A percentile compares a stretch with the other conserved stretches of the same genome.
These are phyloP conservation scores for Coemansia sp. DNA, from an alignment of 192 early-diverging fungal species.

Conservation along the genomic window DNA sequence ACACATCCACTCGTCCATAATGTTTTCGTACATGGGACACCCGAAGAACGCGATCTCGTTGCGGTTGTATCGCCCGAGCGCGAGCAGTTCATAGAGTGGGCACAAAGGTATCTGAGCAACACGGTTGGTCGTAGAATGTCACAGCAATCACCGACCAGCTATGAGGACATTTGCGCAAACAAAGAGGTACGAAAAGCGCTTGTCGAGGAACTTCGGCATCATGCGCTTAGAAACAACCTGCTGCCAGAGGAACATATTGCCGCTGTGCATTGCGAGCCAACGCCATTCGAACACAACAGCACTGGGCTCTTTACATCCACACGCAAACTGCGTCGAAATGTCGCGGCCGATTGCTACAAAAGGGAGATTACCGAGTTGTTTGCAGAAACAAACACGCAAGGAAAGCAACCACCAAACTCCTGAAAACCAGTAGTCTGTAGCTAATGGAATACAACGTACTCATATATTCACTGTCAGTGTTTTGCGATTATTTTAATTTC, in stretches of 20 bases:
- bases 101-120: conserved; percentile 11
- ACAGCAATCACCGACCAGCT: conserved; percentile 10
- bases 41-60: conserved; percentile 73
- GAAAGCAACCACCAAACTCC: too few species aligned
- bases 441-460: too few species aligned
- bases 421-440: too few species aligned
- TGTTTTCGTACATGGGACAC: conserved; percentile 85
- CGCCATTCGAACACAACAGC: conserved; percentile 65
- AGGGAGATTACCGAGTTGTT: conserved; percentile 56
- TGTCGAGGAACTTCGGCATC: conserved; percentile 55
- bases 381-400: too few species aligned
- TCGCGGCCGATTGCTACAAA: conserved; percentile 52
- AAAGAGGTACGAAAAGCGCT: conserved; percentile 58
- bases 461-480: too few species aligned
- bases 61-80: conserved; percentile 79
- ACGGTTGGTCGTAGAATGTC: neutral
- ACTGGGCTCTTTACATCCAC: conserved; percentile 79
- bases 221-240: conserved; percentile 61
- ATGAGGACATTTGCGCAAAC: conserved; percentile 55
- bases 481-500: too few species aligned
- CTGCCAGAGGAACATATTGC: conserved; percentile 77
- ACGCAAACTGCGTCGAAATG: conserved; percentile 71
- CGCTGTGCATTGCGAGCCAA: conserved; percentile 66
- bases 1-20: conserved; percentile 73
- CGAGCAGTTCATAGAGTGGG: conserved; percentile 64